Evolutionary conservation across 768 basidiomycete genomes (phyloP), one percentile per base, ranked within the genome.

Genomic region (Trametopsis cervina): DNA sequence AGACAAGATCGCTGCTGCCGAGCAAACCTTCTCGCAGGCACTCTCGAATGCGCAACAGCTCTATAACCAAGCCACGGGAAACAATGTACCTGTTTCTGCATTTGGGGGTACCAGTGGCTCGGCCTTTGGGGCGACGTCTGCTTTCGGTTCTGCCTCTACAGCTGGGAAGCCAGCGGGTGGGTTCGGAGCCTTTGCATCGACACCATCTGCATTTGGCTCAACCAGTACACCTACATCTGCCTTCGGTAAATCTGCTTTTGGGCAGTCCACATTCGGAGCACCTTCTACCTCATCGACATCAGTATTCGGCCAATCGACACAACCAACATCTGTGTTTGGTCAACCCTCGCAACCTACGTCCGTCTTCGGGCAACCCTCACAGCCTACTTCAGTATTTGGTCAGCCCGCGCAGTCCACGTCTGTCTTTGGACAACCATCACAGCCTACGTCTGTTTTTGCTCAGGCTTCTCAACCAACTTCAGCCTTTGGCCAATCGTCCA

Each of bases 1-100:
- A 4, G 70, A 71, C 24, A 72, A 73, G 54, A 81, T 76, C 25
- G 54, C 72, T 5, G 67, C 73, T 13, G 81, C 85, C 6, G 74
- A 81, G 4, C 70, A 75, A 43, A 59, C 66, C 21, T 50, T 56
- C 38, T 26, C 39, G 10, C 49, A 45, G 4, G 61, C 60, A 2
- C 68, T 72, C 12, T 59, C 59, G 29, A 83, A 84, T 52, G 45
- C 74, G 12, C 57, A 60, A 43, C 71, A 78, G 54, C 67, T 74
- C 0, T 78, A 72, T 46, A 72, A 81, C 12, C 73, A 77, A 55
- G 81, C 83, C 1, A 47, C 64, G 1, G 45, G 51, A 29, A 46
- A 26, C 46, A 33, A 27, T 17, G 18, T 25, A 12, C 38, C 43
- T 11, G 47, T 50, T 22, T 57, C 58, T 12, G 50, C 55, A 0